phyloP scores from a whole-genome alignment of 2,329 filamentous ascomycete species.

The Colletotrichum acutatum region DNA sequence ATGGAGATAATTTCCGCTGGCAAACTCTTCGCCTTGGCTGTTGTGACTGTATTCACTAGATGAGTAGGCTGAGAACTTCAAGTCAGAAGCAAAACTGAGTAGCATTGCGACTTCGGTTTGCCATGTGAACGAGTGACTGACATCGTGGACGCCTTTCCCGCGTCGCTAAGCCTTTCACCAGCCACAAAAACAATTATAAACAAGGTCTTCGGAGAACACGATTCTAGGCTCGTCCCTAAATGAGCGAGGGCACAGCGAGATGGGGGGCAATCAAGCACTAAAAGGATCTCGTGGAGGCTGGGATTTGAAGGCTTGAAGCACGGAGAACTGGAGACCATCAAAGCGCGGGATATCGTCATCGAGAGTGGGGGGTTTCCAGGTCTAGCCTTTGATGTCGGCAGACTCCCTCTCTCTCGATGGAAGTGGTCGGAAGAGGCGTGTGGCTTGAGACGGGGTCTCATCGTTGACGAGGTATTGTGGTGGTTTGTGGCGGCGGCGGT shows the following conservation, averaged over 20 bases:
- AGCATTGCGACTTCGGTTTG: too few species aligned
- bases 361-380: not conserved
- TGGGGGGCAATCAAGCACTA: not conserved
- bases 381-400: not conserved
- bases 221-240: too few species aligned
- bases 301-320: not conserved
- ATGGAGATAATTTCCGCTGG: too few species aligned
- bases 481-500: not conserved
- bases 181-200: too few species aligned
- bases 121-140: too few species aligned
- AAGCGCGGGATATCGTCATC: not conserved
- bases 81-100: too few species aligned
- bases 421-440: not conserved
- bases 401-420: not conserved
- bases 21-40: too few species aligned
- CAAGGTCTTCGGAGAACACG: too few species aligned
- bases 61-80: too few species aligned
- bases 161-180: too few species aligned
- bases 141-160: too few species aligned
- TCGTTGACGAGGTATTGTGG: not conserved
- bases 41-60: too few species aligned
- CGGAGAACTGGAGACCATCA: not conserved
- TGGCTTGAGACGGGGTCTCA: not conserved
- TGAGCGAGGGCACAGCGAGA: not conserved
- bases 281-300: not conserved